A percentile compares a stretch with the other conserved stretches of the same genome.
phyloP scores from a whole-genome alignment of 495 filamentous ascomycete genomes.

The Hypoxylon fragiforme region DNA sequence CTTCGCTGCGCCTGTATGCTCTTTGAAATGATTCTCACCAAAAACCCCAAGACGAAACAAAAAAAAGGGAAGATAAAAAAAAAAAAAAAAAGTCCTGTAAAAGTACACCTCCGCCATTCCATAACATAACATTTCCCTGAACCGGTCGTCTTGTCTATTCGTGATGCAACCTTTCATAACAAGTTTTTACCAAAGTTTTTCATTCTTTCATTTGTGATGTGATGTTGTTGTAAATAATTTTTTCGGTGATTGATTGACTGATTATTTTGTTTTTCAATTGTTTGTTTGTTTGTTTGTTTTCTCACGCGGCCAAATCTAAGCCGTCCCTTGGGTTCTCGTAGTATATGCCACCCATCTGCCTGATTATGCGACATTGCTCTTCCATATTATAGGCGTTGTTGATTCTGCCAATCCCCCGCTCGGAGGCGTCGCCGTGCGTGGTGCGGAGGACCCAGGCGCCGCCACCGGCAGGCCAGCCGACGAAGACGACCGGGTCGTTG shows the following conservation, averaged over 20 bases:
- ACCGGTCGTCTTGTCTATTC: neutral
- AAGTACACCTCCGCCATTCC: neutral
- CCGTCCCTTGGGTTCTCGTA: constrained; percentile 35
- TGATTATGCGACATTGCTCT: constrained; percentile 35
- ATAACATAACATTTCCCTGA: no score
- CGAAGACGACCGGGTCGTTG: constrained; percentile 15
- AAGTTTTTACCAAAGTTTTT: no score
- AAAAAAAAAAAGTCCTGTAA: neutral
- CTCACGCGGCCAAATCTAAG: constrained; percentile 9
- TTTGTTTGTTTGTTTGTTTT: neutral
- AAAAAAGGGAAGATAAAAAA: neutral
- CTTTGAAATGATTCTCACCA: no score
- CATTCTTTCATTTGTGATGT: no score
- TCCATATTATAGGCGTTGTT: constrained; percentile 35
- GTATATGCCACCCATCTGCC: constrained; percentile 31
- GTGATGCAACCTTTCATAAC: neutral
- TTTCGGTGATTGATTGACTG: no score
- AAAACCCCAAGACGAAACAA: no score
- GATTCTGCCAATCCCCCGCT: constrained; percentile 25
- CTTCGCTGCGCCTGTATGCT: neutral
- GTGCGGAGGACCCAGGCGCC: constrained; percentile 30
- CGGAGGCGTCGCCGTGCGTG: constrained; percentile 18
- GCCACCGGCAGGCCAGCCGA: constrained; percentile 28
- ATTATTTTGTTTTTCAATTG: no score
- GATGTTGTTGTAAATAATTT: no score